These are phyloP conservation scores for Hypoxylon sp. DNA, from an alignment of 2,329 filamentous ascomycete genomes.

Conservation along the genomic window DNA sequence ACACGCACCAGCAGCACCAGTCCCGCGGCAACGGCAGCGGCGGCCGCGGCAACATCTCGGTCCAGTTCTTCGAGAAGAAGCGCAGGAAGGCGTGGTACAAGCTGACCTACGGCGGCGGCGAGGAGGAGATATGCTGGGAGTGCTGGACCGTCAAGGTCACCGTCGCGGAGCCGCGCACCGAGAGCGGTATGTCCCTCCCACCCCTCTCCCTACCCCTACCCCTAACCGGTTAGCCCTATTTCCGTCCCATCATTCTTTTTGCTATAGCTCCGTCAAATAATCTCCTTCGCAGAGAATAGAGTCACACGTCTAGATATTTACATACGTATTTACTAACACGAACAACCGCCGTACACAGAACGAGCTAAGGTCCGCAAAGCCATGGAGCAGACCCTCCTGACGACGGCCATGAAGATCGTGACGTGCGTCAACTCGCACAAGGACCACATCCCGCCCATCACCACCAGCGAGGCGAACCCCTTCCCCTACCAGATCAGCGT, in stretches of 20 bases:
- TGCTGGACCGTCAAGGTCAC: conserved; percentile 94
- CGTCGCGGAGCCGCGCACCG: conserved; percentile 88
- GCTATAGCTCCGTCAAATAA: neutral
- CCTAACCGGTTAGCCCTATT: no score
- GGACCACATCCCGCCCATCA: conserved; percentile 97
- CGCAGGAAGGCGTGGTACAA: conserved; percentile 85
- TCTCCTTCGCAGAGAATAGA: neutral
- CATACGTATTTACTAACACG: neutral
- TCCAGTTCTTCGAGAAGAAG: conserved; percentile 96
- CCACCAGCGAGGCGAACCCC: conserved; percentile 89
- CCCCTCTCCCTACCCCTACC: neutral
- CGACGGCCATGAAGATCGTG: conserved; percentile 90
- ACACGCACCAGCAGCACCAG: conserved; percentile 52
- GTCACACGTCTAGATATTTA: neutral
- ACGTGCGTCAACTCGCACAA: conserved; percentile 89
- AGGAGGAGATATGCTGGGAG: conserved; percentile 98
- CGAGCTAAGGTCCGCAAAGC: conserved; percentile 88
- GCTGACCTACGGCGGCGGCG: conserved; percentile 64
- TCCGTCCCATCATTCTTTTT: neutral
- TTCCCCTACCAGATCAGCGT: conserved; percentile 95
- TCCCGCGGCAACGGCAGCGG: conserved; percentile 55
- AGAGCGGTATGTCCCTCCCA: conserved; percentile 74
- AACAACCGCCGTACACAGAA: conserved; percentile 69
- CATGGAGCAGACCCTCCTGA: conserved; percentile 90
- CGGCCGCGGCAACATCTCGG: conserved; percentile 81